These are phyloP conservation scores for Leccinellum albellum DNA, from an alignment of 768 basidiomycete species.

Conservation along the genomic window DNA sequence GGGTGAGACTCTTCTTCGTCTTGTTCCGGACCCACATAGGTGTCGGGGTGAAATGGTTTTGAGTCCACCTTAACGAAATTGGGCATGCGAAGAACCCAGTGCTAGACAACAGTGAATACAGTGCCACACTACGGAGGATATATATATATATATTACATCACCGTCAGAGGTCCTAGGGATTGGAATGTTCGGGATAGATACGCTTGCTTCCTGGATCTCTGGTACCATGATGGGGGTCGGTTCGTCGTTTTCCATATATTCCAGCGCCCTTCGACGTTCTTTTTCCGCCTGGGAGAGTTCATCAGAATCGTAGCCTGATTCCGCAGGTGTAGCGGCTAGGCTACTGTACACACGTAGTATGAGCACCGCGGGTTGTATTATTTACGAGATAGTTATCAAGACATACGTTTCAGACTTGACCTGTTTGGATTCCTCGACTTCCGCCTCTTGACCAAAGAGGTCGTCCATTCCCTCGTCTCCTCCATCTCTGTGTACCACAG, in stretches of 20 bases:
- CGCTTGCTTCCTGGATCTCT: constrained; percentile 60
- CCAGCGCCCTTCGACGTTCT: constrained; percentile 59
- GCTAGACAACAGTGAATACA: constrained; percentile 33
- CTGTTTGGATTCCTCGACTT: constrained; percentile 34
- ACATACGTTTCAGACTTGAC: constrained; percentile 49
- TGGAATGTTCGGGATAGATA: constrained; percentile 84
- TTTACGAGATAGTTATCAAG: neutral
- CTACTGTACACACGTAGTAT: constrained; percentile 21
- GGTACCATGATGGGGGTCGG: constrained; percentile 53
- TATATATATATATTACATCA: constrained; percentile 53
- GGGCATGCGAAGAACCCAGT: constrained; percentile 93
- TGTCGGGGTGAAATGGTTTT: constrained; percentile 85
- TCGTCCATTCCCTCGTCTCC: constrained; percentile 66
- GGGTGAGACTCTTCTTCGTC: constrained; percentile 60
- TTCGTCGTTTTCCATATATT: constrained; percentile 79
- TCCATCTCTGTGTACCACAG: constrained; percentile 4
- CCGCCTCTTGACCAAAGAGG: constrained; percentile 74
- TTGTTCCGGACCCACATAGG: constrained; percentile 79
- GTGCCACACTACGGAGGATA: neutral
- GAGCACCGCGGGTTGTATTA: constrained; percentile 14
- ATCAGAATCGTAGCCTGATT: constrained; percentile 60
- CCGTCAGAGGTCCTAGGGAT: constrained; percentile 77
- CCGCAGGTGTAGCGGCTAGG: constrained; percentile 36
- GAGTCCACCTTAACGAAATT: constrained; percentile 88
- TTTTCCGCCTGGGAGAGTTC: constrained; percentile 60